These are phyloP conservation scores for Cornus suecica DNA, from an alignment of 148 eudicot genomes.

Conservation along the genomic window DNA sequence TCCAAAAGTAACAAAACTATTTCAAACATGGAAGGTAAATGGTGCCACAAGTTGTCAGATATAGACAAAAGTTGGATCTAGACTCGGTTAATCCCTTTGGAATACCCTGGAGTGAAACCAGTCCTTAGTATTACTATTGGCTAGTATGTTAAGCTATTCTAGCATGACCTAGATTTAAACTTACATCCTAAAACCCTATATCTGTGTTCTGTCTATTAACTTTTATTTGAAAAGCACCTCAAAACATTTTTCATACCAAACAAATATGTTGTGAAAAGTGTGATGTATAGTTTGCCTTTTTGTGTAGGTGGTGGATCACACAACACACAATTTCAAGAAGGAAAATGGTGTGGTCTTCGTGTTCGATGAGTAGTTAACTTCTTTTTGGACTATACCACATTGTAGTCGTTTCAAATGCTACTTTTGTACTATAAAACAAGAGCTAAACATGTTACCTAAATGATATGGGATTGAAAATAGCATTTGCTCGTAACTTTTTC, in stretches of 20 bases:
- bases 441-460: background rate
- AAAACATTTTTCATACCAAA: background rate
- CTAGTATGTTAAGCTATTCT: no score
- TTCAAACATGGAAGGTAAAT: no score
- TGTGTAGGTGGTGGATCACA: conserved; percentile 73
- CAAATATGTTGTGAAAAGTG: background rate
- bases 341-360: conserved; percentile 44
- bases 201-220: no score
- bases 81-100: no score
- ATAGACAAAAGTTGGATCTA: no score
- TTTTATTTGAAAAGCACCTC: no score
- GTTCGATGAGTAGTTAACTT: conserved; percentile 37
- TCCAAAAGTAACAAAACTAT: no score
- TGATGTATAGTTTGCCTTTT: background rate
- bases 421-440: background rate
- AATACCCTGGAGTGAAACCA: no score
- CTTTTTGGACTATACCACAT: background rate
- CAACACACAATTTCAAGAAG: conserved; percentile 46
- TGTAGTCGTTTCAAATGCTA: background rate
- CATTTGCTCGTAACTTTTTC: background rate
- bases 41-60: no score
- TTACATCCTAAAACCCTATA: no score
- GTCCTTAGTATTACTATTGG: no score
- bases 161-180: no score
- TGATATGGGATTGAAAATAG: background rate